A percentile compares a stretch with the other conserved stretches of the same genome.
These are phyloP conservation scores for Fusarium setosum DNA, from an alignment of 2,329 filamentous ascomycete species.

Conservation along the genomic window DNA sequence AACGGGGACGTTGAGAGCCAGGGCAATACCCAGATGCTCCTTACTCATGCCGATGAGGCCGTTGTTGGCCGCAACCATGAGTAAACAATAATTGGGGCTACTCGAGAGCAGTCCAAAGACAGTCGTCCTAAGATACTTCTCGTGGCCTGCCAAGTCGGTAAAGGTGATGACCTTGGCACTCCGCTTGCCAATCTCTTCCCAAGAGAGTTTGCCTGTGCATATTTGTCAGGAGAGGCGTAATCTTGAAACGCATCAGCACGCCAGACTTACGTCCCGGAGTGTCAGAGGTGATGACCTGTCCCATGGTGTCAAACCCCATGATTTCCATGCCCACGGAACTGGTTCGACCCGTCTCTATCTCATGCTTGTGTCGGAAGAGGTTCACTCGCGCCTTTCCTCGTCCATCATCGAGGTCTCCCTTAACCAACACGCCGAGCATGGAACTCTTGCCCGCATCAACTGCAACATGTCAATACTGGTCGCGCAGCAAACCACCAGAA, in stretches of 20 bases:
- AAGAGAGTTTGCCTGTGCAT: conserved; percentile 74
- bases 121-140: conserved; percentile 93
- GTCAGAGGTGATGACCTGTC: conserved; percentile 83
- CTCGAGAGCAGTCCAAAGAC: conserved; percentile 95
- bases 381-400: conserved; percentile 94
- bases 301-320: conserved; percentile 92
- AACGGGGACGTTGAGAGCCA: conserved; percentile 95
- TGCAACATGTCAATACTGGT: conserved; percentile 46
- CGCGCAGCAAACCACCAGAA: not conserved
- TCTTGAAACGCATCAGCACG: no score
- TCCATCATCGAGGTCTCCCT: conserved; percentile 94
- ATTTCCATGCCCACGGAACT: conserved; percentile 99
- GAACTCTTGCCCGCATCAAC: conserved; percentile 98
- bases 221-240: conserved; percentile 24
- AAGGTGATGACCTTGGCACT: conserved; percentile 98
- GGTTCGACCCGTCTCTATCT: conserved; percentile 94
- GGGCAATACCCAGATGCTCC: conserved; percentile 94
- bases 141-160: conserved; percentile 94
- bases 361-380: conserved; percentile 97
- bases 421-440: conserved; percentile 93
- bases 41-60: conserved; percentile 98
- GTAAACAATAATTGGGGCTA: conserved; percentile 95
- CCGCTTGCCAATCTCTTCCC: conserved; percentile 97
- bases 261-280: conserved; percentile 78
- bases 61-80: conserved; percentile 99